Conservation (phyloP, 2,329 filamentous ascomycete genomes). For the Nannizzia gypsea region DNA sequence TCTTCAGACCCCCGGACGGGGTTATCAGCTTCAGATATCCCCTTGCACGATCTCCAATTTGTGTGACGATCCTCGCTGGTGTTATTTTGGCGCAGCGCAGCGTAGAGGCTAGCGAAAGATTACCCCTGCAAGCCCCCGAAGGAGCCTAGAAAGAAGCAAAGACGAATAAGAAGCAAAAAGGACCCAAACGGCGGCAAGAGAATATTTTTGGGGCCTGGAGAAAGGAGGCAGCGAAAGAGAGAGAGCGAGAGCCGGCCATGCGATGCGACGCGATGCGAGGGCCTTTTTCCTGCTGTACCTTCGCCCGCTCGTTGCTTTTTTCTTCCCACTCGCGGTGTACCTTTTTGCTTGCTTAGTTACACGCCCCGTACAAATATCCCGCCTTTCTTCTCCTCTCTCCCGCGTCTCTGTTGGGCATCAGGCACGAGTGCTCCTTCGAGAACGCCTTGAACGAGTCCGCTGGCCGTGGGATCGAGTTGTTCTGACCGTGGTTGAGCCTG, state of each 20-base stretch:
- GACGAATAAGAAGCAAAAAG: not conserved
- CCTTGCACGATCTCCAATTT: not conserved
- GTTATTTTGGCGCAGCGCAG: conserved; percentile 3
- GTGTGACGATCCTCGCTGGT: not conserved
- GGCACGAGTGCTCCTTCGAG: not conserved
- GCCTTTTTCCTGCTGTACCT: not conserved
- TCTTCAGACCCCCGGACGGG: not conserved
- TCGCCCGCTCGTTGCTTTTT: not conserved
- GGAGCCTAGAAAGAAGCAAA: not conserved
- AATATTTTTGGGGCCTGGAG: not conserved
- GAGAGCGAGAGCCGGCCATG: not conserved
- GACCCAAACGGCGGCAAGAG: not conserved
- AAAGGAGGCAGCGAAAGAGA: not conserved
- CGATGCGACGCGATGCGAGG: not conserved
- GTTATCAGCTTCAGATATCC: not conserved
- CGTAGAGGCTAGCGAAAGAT: not conserved
- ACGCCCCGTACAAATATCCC: not conserved
- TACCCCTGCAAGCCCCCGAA: not conserved
- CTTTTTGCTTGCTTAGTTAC: no score
- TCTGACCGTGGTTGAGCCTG: not conserved
- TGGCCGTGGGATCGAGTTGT: not conserved
- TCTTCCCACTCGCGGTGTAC: not conserved
- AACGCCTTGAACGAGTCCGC: not conserved
- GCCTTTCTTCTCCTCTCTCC: not conserved
- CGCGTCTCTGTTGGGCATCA: not conserved